Percentiles rank a stretch among this genome's conserved stretches.
These are phyloP conservation scores for Picochlorum sp. DNA, from an alignment of 139 green algal species.

Conservation along the genomic window DNA sequence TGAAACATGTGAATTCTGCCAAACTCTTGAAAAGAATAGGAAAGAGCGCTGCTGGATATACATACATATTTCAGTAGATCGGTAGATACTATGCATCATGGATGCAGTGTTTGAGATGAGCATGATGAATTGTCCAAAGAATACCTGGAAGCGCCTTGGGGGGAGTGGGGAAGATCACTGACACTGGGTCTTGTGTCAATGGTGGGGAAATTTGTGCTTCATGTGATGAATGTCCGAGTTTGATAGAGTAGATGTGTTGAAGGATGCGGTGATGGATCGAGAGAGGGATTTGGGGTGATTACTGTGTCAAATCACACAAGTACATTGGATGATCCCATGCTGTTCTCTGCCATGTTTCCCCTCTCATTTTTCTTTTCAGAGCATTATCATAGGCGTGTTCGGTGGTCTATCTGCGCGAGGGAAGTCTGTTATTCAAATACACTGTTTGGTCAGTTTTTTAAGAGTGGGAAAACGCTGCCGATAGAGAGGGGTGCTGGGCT, in stretches of 20 bases:
- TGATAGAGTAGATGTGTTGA: conserved; percentile 21
- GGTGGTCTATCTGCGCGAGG: conserved; percentile 75
- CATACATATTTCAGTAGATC: neutral
- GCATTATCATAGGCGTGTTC: conserved; percentile 37
- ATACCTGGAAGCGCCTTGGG: conserved; percentile 42
- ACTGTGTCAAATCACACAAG: conserved; percentile 79
- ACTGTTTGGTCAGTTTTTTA: conserved; percentile 75
- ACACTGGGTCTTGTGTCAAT: conserved; percentile 47
- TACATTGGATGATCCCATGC: conserved; percentile 75
- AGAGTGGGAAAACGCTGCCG: conserved; percentile 74
- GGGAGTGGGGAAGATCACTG: conserved; percentile 37
- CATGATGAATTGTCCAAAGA: conserved; percentile 16
- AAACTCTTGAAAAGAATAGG: neutral
- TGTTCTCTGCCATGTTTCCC: conserved; percentile 62
- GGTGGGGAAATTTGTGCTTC: conserved; percentile 41
- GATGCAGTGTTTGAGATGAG: conserved; percentile 25
- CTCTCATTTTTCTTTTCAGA: conserved; percentile 65
- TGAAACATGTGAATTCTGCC: neutral
- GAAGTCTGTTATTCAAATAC: conserved; percentile 78
- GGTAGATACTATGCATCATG: neutral
- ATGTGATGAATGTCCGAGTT: conserved; percentile 38
- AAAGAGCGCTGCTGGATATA: neutral
- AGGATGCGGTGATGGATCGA: conserved; percentile 25
- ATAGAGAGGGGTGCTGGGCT: conserved; percentile 60
- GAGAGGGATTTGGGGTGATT: conserved; percentile 38